Base-by-base conservation (phyloP, 2,329 filamentous ascomycete genomes). In the Curvularia verruculosa region DNA sequence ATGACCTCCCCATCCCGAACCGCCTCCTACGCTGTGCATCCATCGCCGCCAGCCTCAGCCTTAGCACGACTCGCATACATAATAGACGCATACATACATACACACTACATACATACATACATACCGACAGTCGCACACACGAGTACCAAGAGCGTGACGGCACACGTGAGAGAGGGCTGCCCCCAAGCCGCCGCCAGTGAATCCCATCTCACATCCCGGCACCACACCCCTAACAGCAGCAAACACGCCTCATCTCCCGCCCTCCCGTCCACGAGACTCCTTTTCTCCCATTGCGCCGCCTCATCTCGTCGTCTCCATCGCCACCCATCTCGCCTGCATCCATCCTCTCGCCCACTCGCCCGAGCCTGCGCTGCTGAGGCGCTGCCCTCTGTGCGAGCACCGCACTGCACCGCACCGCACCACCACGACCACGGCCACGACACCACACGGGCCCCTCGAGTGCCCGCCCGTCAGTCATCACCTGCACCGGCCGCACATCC, bases 141-240 rank as follows among this genome's bases (percentile, higher is more conserved):
- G n/a, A n/a, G n/a, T n/a, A n/a, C n/a, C n/a, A n/a, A n/a, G 34
- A 34, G 31, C 54, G 44, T 43, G 19, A 6, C 10, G 24, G 39
- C 21, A 21, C 23, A 44, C 26, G 26, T 29, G 26, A 29, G 26
- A 47, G 49, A 56, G 54, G 49, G 54, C 50, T 29, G 28, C 26
- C 62, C 63, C 68, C 68, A 29, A 36, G 54, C 56, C 50, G 57
- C 34, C 34, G 34, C 26, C 54, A 36, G 43, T 21, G 43, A 52
- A 46, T 44, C 54, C 41, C 60, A 68, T 60, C 64, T 60, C 58
- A 63, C 58, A 63, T 66, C 62, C 61, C 56, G 63, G 64, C 60
- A 63, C 67, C 66, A 63, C 60, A 63, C 67, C 66, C 66, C 69
- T 70, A 69, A 71, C 67, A 65, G n/a, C 66, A 68, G 67, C 69